Conservation (phyloP, 495 filamentous ascomycete species). For the Xylaria scruposa region DNA sequence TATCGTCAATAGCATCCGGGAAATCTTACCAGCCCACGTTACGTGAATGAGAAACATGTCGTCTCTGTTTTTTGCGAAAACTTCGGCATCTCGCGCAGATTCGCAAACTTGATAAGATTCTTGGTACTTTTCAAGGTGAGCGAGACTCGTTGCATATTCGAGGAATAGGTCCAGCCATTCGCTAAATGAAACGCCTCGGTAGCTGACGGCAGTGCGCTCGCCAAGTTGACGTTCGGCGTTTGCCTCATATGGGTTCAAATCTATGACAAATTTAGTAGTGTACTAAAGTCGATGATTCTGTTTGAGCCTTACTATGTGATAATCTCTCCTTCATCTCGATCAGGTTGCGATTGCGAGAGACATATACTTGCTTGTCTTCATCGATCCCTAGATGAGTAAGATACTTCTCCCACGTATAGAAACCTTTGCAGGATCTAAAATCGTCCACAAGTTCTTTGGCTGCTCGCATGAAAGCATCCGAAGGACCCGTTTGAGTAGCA, state of each 20-base stretch:
- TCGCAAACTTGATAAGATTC: slow-evolving; percentile 81
- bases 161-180: slow-evolving; percentile 92
- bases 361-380: slow-evolving; percentile 54
- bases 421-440: slow-evolving; percentile 75
- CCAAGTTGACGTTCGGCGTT: slow-evolving; percentile 31
- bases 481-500: slow-evolving; percentile 21
- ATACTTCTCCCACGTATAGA: slow-evolving; percentile 78
- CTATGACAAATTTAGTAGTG: slow-evolving; percentile 31
- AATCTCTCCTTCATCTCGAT: slow-evolving; percentile 73
- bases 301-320: slow-evolving; percentile 52
- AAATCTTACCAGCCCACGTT: slow-evolving; percentile 71
- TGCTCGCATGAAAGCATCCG: slow-evolving; percentile 62
- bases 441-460: slow-evolving; percentile 78
- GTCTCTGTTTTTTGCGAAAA: slow-evolving; percentile 74
- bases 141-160: slow-evolving; percentile 77
- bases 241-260: slow-evolving; percentile 33
- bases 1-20: not conserved
- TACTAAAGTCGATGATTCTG: not conserved
- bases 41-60: slow-evolving; percentile 77
- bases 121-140: slow-evolving; percentile 59
- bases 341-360: slow-evolving; percentile 63
- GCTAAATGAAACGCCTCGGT: slow-evolving; percentile 79
- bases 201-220: slow-evolving; percentile 47
- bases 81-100: slow-evolving; percentile 72
- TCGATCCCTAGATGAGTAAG: slow-evolving; percentile 71